Conservation (phyloP, 805 yeast species). For the Kuraishia ogatae region DNA sequence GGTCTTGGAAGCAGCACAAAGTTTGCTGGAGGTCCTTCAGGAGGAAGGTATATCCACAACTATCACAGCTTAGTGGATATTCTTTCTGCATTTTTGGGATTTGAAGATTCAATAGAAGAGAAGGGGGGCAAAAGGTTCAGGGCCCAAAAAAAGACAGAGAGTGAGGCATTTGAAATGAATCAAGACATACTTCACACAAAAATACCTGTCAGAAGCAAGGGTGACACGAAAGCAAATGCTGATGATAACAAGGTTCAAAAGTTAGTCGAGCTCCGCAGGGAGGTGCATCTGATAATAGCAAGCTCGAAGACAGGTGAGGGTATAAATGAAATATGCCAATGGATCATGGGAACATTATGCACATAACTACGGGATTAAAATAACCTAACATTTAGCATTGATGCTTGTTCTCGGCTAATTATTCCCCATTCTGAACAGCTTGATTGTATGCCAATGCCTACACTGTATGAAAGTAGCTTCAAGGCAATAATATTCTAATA, state of each 20-base stretch:
- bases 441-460: too few species aligned
- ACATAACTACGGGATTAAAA: too few species aligned
- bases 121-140: background rate
- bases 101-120: background rate
- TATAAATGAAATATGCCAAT: constrained; percentile 10
- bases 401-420: too few species aligned
- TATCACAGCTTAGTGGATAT: background rate
- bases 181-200: background rate
- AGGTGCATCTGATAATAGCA: constrained; percentile 13
- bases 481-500: too few species aligned
- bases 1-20: background rate
- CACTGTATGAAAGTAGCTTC: too few species aligned
- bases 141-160: background rate
- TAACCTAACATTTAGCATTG: too few species aligned
- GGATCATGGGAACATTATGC: constrained; percentile 9
- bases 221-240: too few species aligned
- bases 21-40: background rate
- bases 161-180: background rate
- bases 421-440: too few species aligned
- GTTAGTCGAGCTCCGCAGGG: constrained; percentile 11
- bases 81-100: constrained; percentile 1
- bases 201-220: too few species aligned
- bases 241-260: background rate
- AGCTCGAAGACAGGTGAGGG: constrained; percentile 13
- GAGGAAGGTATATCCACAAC: background rate